These are phyloP conservation scores for Tulasnella calospora DNA, from an alignment of 768 basidiomycete species.

Conservation along the genomic window DNA sequence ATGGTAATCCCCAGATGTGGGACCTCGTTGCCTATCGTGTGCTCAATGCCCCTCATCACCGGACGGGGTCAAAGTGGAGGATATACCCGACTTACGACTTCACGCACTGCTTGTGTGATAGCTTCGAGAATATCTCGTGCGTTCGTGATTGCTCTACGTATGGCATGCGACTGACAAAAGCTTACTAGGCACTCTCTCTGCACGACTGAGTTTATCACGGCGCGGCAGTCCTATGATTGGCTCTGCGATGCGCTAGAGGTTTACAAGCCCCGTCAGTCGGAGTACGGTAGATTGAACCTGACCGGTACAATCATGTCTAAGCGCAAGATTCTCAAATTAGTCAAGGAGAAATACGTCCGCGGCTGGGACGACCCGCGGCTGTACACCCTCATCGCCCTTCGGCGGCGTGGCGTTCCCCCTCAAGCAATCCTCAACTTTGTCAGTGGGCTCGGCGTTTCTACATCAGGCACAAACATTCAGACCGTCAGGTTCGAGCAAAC, in stretches of 20 bases:
- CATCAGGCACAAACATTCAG: conserved; percentile 75
- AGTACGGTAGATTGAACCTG: conserved; percentile 88
- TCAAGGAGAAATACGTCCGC: conserved; percentile 73
- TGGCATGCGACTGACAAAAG: not conserved
- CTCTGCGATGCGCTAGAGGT: conserved; percentile 95
- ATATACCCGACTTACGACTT: conserved; percentile 99
- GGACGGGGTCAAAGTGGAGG: conserved; percentile 89
- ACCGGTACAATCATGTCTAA: conserved; percentile 91
- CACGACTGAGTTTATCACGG: conserved; percentile 91
- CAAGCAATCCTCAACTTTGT: conserved; percentile 93
- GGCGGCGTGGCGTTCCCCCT: conserved; percentile 93
- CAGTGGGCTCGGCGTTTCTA: conserved; percentile 89
- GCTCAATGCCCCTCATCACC: conserved; percentile 82
- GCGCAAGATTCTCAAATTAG: conserved; percentile 86
- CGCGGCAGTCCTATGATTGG: conserved; percentile 98
- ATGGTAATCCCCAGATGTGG: conserved; percentile 99
- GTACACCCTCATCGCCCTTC: conserved; percentile 92
- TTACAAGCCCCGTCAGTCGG: conserved; percentile 95
- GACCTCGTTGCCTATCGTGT: conserved; percentile 96
- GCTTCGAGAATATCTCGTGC: conserved; percentile 97
- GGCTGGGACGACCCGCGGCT: conserved; percentile 98
- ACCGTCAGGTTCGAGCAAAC: conserved; percentile 83
- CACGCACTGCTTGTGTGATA: conserved; percentile 96
- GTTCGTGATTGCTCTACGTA: conserved; percentile 37
- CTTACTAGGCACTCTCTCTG: conserved; percentile 83